A percentile compares a stretch with the other conserved stretches of the same genome.
Conservation (phyloP, 768 basidiomycete genomes). For the Dacryopinax primogenitus region DNA sequence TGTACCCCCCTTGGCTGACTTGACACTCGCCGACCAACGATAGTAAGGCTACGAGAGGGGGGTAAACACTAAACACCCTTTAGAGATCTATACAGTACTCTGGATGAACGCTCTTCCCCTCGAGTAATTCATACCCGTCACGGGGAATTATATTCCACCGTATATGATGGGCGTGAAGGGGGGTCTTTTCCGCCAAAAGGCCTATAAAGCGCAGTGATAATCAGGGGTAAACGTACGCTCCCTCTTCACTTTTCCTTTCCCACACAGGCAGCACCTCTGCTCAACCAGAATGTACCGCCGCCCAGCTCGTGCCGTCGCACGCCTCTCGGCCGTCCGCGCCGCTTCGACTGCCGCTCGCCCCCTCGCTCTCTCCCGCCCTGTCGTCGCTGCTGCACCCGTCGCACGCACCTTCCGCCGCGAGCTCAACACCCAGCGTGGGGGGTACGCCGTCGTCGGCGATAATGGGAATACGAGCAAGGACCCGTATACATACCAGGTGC, state of each 20-base stretch:
- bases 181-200: neutral
- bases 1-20: too few relatives aligned
- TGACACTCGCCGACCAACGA: too few relatives aligned
- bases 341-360: neutral
- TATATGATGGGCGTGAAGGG: neutral
- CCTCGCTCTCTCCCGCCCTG: neutral
- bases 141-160: neutral
- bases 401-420: neutral
- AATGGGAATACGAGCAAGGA: slow-evolving; percentile 10
- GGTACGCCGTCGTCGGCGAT: slow-evolving; percentile 3
- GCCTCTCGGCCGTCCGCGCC: slow-evolving; percentile 1
- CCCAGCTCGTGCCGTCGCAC: neutral
- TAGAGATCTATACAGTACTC: neutral
- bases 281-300: slow-evolving; percentile 10
- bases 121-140: too few relatives aligned
- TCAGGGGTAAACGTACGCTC: neutral
- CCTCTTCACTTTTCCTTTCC: too few relatives aligned
- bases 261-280: neutral
- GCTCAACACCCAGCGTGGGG: slow-evolving; percentile 4
- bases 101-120: slow-evolving; percentile 3
- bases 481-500: slow-evolving; percentile 17
- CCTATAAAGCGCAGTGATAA: neutral
- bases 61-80: too few relatives aligned
- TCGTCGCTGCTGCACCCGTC: neutral
- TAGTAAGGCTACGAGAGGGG: too few relatives aligned